Evolutionary conservation across 805 yeast genomes (phyloP).

Genomic region (Lachancea dasiensis): DNA sequence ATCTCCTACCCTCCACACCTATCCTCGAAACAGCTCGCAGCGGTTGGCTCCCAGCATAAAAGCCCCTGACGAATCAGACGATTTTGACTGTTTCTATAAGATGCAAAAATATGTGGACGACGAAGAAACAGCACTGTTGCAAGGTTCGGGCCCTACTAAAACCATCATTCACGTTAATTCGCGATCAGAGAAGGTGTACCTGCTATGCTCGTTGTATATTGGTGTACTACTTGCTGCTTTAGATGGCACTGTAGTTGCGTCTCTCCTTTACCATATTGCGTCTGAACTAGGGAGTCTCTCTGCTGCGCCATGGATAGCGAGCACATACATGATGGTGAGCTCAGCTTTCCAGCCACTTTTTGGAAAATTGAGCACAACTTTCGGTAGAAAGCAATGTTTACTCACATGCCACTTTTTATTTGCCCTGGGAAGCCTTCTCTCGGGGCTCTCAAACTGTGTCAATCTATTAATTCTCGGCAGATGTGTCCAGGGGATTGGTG

Average conservation of each 20-base stretch:
- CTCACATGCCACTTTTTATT: slow-evolving; percentile 8
- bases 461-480: slow-evolving; percentile 6
- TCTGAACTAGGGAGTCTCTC: slow-evolving; percentile 10
- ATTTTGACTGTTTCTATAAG: too few species aligned
- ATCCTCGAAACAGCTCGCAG: too few species aligned
- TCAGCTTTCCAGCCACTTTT: slow-evolving; percentile 11
- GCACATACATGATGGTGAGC: slow-evolving; percentile 8
- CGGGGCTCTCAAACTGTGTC: slow-evolving; percentile 4
- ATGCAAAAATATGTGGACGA: too few species aligned
- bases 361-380: slow-evolving; percentile 9
- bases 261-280: slow-evolving; percentile 10
- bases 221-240: slow-evolving; percentile 12
- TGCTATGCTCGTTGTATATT: slow-evolving; percentile 5
- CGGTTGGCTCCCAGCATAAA: too few species aligned
- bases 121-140: too few species aligned
- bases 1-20: too few species aligned
- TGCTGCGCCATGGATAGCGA: slow-evolving; percentile 9
- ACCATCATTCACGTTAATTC: too few species aligned
- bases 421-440: slow-evolving; percentile 8
- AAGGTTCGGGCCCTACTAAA: too few species aligned
- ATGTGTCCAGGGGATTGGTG: slow-evolving; percentile 9
- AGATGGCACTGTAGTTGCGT: slow-evolving; percentile 11
- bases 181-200: background rate
- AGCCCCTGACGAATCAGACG: too few species aligned
- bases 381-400: slow-evolving; percentile 9